phyloP scores from a whole-genome alignment of 2,329 filamentous ascomycete species.

The Botrytis aclada region DNA sequence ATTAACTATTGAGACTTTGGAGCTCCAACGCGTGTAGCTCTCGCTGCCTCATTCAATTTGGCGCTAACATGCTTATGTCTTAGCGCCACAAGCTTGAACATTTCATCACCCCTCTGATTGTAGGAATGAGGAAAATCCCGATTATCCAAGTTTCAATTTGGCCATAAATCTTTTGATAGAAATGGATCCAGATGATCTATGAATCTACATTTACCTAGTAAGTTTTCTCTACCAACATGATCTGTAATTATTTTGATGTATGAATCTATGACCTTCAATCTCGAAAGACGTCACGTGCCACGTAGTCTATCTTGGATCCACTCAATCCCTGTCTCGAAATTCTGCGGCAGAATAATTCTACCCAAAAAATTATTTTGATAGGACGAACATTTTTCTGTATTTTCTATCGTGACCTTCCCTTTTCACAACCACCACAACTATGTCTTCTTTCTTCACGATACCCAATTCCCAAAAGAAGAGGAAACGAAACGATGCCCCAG shows the following conservation, averaged over 20 bases:
- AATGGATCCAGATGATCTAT: not conserved
- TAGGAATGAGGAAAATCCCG: not conserved
- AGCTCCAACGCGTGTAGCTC: slow-evolving; percentile 34
- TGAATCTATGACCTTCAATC: not conserved
- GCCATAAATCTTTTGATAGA: not conserved
- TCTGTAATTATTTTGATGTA: not conserved
- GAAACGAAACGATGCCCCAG: slow-evolving; percentile 62
- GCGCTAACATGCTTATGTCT: slow-evolving; percentile 19
- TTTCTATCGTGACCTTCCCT: slow-evolving; percentile 1
- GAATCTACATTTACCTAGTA: not conserved
- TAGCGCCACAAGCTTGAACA: slow-evolving; percentile 13
- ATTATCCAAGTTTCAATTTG: not conserved
- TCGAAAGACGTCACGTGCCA: not conserved
- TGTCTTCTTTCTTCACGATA: slow-evolving; percentile 96
- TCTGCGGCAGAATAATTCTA: slow-evolving; percentile 24
- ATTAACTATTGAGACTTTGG: slow-evolving; percentile 25
- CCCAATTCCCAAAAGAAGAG: slow-evolving; percentile 87
- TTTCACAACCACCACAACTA: slow-evolving; percentile 39
- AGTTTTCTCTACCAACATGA: not conserved
- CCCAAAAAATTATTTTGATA: slow-evolving; percentile 20
- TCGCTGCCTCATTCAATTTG: slow-evolving; percentile 31
- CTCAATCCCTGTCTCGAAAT: slow-evolving; percentile 21
- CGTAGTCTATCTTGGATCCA: not conserved
- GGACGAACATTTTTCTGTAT: slow-evolving; percentile 18
- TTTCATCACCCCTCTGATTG: not conserved